Conservation (phyloP, 2,329 filamentous ascomycete genomes). For the Pyricularia pennisetigena region DNA sequence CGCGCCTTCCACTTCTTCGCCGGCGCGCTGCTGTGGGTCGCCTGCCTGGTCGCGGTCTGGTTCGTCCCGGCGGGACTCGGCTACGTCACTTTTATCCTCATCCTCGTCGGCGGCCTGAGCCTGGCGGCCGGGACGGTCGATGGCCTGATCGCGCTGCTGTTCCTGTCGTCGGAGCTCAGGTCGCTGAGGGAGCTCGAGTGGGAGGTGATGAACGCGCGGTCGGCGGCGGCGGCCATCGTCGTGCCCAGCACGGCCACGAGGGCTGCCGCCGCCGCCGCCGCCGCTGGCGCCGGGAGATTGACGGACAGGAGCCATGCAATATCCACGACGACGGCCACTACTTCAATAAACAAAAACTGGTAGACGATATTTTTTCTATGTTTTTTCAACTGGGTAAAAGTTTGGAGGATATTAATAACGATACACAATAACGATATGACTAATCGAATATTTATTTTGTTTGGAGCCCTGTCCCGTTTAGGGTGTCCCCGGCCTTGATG, state of each 20-base stretch:
- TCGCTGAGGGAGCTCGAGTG: conserved; percentile 86
- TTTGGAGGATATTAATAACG: background rate
- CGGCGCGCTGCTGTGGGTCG: conserved; percentile 58
- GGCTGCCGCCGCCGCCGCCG: background rate
- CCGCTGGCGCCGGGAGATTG: background rate
- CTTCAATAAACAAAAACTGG: background rate
- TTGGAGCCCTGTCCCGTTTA: background rate
- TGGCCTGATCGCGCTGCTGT: conserved; percentile 77
- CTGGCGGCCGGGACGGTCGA: conserved; percentile 71
- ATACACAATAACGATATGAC: background rate
- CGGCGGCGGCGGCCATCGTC: conserved; percentile 12
- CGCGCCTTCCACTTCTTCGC: conserved; percentile 65
- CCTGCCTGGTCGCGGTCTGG: conserved; percentile 75
- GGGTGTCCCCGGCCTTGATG: background rate
- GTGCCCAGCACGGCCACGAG: conserved; percentile 10
- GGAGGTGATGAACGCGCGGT: conserved; percentile 68
- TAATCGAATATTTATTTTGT: background rate
- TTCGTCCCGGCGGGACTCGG: conserved; percentile 56
- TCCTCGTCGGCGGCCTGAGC: conserved; percentile 69
- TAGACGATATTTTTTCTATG: background rate
- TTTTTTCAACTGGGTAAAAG: background rate
- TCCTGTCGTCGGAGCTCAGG: conserved; percentile 75
- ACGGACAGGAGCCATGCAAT: background rate
- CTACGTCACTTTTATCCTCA: conserved; percentile 70
- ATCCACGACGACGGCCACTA: background rate